Evolutionary conservation across 2,329 filamentous ascomycete genomes (phyloP).

Genomic region (Periconia sp.): DNA sequence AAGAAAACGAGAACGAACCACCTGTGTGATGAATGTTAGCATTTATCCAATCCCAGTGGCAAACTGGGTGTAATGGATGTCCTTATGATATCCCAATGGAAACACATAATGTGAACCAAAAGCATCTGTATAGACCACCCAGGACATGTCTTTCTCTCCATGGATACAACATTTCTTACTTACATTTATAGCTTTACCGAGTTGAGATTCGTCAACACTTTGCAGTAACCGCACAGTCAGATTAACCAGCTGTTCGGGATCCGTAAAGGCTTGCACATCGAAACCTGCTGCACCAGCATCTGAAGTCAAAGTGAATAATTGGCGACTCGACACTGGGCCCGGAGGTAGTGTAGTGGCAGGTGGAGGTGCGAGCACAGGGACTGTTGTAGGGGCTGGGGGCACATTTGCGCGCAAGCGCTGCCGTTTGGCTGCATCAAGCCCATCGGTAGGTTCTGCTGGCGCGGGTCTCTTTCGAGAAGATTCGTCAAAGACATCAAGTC

Average conservation of each 20-base stretch:
- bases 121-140: background rate
- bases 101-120: background rate
- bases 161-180: slow-evolving; percentile 28
- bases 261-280: slow-evolving; percentile 77
- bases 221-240: slow-evolving; percentile 80
- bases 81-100: slow-evolving; percentile 8
- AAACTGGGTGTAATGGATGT: background rate
- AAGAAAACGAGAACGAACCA: slow-evolving; percentile 47
- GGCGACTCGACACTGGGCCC: slow-evolving; percentile 75
- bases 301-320: slow-evolving; percentile 82
- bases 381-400: background rate
- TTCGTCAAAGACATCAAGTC: slow-evolving; percentile 79
- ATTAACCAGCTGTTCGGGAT: slow-evolving; percentile 70
- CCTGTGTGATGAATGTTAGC: slow-evolving; percentile 29
- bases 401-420: slow-evolving; percentile 66
- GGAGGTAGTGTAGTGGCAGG: slow-evolving; percentile 71
- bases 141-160: background rate
- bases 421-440: slow-evolving; percentile 76
- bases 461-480: slow-evolving; percentile 74
- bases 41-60: background rate
- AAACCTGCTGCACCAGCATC: slow-evolving; percentile 76
- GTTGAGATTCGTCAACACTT: slow-evolving; percentile 66
- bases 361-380: slow-evolving; percentile 13
- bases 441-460: slow-evolving; percentile 70
- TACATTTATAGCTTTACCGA: slow-evolving; percentile 75